Evolutionary conservation across 108 stramenopile genomes (phyloP).

Genomic region (Parietichytrium sp.): DNA sequence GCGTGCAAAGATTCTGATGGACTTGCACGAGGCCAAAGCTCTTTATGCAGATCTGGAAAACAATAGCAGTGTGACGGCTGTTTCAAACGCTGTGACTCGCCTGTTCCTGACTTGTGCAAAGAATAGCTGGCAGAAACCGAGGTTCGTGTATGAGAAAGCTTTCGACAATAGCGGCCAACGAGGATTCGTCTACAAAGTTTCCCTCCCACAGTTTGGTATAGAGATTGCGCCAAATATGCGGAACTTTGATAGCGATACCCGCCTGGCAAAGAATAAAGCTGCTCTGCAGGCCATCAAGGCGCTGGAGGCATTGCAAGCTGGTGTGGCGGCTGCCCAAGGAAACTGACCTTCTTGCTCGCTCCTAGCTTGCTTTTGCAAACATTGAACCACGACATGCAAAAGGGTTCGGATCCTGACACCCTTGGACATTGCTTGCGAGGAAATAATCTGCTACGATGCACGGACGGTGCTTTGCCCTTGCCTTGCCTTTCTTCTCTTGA

Average conservation of each 20-base stretch:
- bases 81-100: not conserved
- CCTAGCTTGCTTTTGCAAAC: too few relatives aligned
- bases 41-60: not conserved
- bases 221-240: not conserved
- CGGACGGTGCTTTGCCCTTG: too few relatives aligned
- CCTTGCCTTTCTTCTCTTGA: too few relatives aligned
- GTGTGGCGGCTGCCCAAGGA: not conserved
- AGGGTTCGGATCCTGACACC: too few relatives aligned
- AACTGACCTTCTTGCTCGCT: too few relatives aligned
- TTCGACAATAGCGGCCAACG: not conserved
- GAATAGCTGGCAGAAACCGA: constrained; percentile 1
- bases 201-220: not conserved
- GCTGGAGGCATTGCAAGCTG: not conserved
- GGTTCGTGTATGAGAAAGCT: not conserved
- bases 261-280: constrained; percentile 16
- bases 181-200: constrained; percentile 7
- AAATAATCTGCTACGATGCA: too few relatives aligned
- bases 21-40: too few relatives aligned
- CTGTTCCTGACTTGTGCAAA: not conserved
- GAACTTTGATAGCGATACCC: not conserved
- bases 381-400: too few relatives aligned
- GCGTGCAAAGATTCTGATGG: constrained; percentile 1
- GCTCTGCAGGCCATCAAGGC: constrained; percentile 9
- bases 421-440: too few relatives aligned
- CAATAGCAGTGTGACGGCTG: not conserved